Percentiles rank a stretch among this genome's conserved stretches.
These are phyloP conservation scores for Cutaneotrichosporon cavernicola DNA, from an alignment of 1,284 basidiomycete genomes.

Conservation along the genomic window DNA sequence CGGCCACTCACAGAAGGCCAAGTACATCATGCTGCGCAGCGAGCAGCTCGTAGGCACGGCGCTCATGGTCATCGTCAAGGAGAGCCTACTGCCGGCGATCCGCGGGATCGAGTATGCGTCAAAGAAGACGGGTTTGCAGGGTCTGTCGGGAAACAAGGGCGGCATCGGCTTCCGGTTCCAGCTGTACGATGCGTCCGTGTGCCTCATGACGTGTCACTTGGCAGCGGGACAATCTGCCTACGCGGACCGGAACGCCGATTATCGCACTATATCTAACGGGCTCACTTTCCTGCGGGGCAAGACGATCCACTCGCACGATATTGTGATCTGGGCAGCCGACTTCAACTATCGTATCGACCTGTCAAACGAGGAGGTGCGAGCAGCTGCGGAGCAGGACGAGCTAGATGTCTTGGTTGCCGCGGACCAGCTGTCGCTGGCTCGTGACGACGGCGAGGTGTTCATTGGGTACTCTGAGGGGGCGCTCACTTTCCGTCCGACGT, in stretches of 20 bases:
- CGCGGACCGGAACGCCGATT: conserved; percentile 90
- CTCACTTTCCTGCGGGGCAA: conserved; percentile 86
- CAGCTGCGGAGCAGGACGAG: conserved; percentile 63
- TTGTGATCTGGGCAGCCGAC: conserved; percentile 88
- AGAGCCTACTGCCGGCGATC: conserved; percentile 71
- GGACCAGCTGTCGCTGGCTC: conserved; percentile 77
- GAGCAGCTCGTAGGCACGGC: conserved; percentile 95
- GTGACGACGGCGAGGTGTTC: conserved; percentile 72
- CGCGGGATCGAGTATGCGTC: conserved; percentile 87
- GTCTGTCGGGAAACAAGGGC: conserved; percentile 97
- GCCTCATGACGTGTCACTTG: conserved; percentile 87
- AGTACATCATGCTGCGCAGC: conserved; percentile 84
- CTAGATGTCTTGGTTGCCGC: conserved; percentile 71
- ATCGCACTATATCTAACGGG: conserved; percentile 77
- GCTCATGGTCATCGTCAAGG: conserved; percentile 78
- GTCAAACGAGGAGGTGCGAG: conserved; percentile 74
- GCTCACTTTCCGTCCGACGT: conserved; percentile 65
- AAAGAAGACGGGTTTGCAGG: conserved; percentile 94
- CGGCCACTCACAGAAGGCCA: conserved; percentile 62
- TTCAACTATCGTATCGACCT: conserved; percentile 90
- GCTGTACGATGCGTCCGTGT: conserved; percentile 84
- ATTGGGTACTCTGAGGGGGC: conserved; percentile 83
- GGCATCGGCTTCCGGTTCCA: conserved; percentile 91
- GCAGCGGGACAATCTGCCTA: conserved; percentile 89
- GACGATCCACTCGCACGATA: conserved; percentile 83